Percentiles rank a stretch among this genome's conserved stretches.
These are phyloP conservation scores for Talaromyces trachyspermus DNA, from an alignment of 495 filamentous ascomycete genomes.

Conservation along the genomic window DNA sequence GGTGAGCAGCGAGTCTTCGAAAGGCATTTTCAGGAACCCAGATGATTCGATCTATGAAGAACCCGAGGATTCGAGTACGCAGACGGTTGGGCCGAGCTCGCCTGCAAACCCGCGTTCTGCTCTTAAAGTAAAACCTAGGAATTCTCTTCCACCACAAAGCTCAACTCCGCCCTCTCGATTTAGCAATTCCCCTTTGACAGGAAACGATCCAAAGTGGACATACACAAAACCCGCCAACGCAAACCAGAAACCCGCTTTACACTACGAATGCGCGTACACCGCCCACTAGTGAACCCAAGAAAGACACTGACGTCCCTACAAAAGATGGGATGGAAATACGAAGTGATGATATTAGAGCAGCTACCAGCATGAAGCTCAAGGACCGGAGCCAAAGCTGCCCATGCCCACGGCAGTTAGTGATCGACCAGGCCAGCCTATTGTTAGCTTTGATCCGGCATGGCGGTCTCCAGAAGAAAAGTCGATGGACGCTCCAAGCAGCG, in stretches of 20 bases:
- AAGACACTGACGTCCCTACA: conserved; percentile 28
- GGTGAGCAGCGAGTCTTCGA: conserved; percentile 32
- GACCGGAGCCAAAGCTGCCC: conserved; percentile 80
- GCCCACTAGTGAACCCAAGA: conserved; percentile 16
- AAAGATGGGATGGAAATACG: conserved; percentile 77
- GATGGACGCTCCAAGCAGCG: conserved; percentile 12
- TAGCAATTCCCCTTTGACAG: conserved; percentile 41
- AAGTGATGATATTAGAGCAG: conserved; percentile 74
- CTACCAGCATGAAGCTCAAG: conserved; percentile 82
- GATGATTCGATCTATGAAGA: conserved; percentile 89
- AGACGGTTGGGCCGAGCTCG: conserved; percentile 26
- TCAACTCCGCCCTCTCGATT: conserved; percentile 33
- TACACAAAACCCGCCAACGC: conserved; percentile 71
- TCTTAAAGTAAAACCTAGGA: conserved; percentile 43
- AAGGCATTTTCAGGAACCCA: conserved; percentile 45
- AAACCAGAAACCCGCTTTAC: conserved; percentile 68
- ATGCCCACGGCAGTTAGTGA: conserved; percentile 82
- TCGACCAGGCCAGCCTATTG: conserved; percentile 76
- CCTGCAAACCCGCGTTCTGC: conserved; percentile 43
- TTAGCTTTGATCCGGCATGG: conserved; percentile 85
- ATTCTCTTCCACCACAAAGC: conserved; percentile 48
- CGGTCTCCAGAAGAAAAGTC: conserved; percentile 44
- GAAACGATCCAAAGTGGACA: conserved; percentile 59
- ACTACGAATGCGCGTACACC: conserved; percentile 49
- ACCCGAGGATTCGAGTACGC: conserved; percentile 40